Evolutionary conservation across 495 filamentous ascomycete species (phyloP).

Genomic region (Lophium mytilinum): DNA sequence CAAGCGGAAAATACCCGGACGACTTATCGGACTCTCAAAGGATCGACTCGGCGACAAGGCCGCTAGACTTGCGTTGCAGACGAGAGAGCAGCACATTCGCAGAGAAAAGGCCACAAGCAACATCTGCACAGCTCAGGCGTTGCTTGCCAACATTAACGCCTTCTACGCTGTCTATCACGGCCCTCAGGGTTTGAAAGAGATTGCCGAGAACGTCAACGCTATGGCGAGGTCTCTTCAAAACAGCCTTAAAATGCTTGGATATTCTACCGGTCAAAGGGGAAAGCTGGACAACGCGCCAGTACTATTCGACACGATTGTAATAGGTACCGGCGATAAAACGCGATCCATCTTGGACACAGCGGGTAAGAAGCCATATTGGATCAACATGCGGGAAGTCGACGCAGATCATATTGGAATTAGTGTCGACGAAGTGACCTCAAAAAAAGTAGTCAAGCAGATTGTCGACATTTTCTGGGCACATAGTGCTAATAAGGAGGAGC

Average conservation of each 20-base stretch:
- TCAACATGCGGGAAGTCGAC: constrained; percentile 60
- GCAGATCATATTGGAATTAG: constrained; percentile 57
- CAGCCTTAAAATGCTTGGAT: constrained; percentile 58
- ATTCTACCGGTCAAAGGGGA: constrained; percentile 48
- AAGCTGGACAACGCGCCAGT: constrained; percentile 48
- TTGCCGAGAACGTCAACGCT: constrained; percentile 69
- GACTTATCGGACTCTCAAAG: constrained; percentile 87
- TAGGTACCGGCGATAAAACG: constrained; percentile 42
- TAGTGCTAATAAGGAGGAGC: neutral
- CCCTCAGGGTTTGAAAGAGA: constrained; percentile 72
- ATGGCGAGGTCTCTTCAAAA: constrained; percentile 63
- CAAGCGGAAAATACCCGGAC: constrained; percentile 93
- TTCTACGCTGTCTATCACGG: constrained; percentile 98
- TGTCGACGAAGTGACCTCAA: constrained; percentile 63
- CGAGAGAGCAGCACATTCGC: constrained; percentile 93
- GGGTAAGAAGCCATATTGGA: constrained; percentile 38
- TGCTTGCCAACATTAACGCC: constrained; percentile 94
- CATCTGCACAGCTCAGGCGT: constrained; percentile 93
- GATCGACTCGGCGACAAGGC: constrained; percentile 79
- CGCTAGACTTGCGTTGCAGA: constrained; percentile 85
- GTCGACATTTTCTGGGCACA: neutral
- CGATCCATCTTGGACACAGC: constrained; percentile 45
- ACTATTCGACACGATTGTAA: constrained; percentile 75
- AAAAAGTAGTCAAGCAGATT: constrained; percentile 44
- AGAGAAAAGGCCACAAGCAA: constrained; percentile 98